phyloP scores from a whole-genome alignment of 2,329 filamentous ascomycete species.

The Xylariomycetidae sp. region DNA sequence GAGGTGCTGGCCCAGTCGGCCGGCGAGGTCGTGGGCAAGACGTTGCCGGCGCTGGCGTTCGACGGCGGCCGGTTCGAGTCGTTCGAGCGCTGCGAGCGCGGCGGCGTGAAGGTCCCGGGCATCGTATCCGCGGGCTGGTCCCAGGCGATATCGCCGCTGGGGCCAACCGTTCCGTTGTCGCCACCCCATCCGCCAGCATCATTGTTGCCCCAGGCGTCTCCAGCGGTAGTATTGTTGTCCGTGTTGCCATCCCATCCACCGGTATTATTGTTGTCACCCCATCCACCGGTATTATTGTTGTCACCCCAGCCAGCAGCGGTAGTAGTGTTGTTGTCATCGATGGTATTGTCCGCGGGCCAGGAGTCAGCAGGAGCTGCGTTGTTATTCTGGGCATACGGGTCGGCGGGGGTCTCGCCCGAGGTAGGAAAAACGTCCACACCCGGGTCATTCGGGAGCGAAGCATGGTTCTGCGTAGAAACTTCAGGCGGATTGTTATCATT shows the following conservation, averaged over 20 bases:
- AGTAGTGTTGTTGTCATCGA: constrained; percentile 1
- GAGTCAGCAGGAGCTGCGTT: no score
- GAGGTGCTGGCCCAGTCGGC: no score
- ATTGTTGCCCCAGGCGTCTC: not conserved
- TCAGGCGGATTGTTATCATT: no score
- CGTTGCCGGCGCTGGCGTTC: constrained; percentile 7
- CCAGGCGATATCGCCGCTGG: constrained; percentile 2
- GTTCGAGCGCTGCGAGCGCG: no score
- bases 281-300: constrained; percentile 1
- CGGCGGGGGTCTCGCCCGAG: constrained; percentile 3
- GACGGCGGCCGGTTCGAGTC: constrained; percentile 5
- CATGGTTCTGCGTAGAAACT: no score
- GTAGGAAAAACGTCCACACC: constrained; percentile 4
- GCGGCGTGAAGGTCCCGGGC: no score
- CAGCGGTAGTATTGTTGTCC: not conserved
- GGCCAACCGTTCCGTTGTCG: constrained; percentile 3
- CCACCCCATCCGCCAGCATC: constrained; percentile 1
- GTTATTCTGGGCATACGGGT: constrained; percentile 5
- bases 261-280: not conserved
- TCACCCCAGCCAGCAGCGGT: not conserved
- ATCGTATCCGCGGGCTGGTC: not conserved
- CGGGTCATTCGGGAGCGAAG: not conserved
- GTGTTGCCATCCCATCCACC: not conserved
- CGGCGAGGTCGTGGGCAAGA: no score
- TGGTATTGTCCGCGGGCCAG: constrained; percentile 2